Base-by-base conservation (phyloP, 345 rosid species). In the Hypericum androsaemum region DNA sequence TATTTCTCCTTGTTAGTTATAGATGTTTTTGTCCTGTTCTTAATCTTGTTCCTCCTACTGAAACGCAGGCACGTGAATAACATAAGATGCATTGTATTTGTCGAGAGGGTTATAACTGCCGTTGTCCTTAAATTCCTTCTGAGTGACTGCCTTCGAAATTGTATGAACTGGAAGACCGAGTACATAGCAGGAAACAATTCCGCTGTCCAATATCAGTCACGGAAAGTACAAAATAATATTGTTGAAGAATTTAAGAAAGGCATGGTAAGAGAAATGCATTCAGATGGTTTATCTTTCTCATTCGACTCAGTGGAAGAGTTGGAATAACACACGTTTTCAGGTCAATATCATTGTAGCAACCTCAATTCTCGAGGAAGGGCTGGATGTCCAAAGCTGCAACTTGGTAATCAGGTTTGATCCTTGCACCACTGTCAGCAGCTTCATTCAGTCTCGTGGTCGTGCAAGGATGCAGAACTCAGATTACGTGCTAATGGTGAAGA, bases 401-500 rank as follows among this genome's bases (percentile, higher is more conserved):
- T 57, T 83, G 58, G 94, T 92, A 48, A 62, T 92, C 41, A 79
- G 83, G 74, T 92, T 92, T 56, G 98, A 92, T 57, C 98, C 96
- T 12, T 64, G 84, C 7, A 40, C 74, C 56, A 88, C 84, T 8
- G 76, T 85, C 57, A 77, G 88, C 69, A 92, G 98, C 70, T 92
- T 83, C 65, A 92, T 92, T 57, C 98, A 92, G 73, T 88, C 98
- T n/a, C 78, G 92, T 17, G 98, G 98, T 54, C 95, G 96, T 62
- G 98, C 98, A 22, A 75, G 98, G 73, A 83, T 76, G 94, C 73
- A 60, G 54, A 72, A 83, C 64, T 88, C 96, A 2, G 94, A 88
- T 22, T 92, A 79, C 60, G 15, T 92, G 58, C 71, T 92, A 72
- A 78, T 92, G 84, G 76, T 92, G 64, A 47, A 75, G 49, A 79